phyloP scores from a whole-genome alignment of 139 green algal genomes.

The Axilococcus clingmanii region DNA sequence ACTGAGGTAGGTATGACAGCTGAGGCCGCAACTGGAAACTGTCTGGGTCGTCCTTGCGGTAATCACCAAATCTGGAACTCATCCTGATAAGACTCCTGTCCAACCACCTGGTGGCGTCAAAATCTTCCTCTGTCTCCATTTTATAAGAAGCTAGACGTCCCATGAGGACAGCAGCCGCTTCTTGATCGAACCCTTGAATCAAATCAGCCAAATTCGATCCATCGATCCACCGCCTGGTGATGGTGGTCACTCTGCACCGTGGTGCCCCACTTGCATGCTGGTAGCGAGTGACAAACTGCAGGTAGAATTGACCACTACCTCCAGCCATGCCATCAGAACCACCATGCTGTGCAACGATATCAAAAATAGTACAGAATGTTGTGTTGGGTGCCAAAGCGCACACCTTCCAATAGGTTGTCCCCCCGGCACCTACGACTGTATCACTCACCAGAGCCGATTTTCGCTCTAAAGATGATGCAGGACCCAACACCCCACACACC shows the following conservation, averaged over 20 bases:
- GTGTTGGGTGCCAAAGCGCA: conserved; percentile 62
- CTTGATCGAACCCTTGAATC: conserved; percentile 90
- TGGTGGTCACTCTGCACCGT: conserved; percentile 80
- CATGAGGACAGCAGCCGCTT: conserved; percentile 85
- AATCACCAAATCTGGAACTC: conserved; percentile 38
- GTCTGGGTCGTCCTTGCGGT: conserved; percentile 84
- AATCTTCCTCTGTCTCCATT: conserved; percentile 94
- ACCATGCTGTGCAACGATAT: conserved; percentile 56
- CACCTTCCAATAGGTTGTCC: conserved; percentile 87
- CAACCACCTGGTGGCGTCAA: conserved; percentile 93
- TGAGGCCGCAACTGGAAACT: conserved; percentile 80
- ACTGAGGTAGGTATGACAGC: conserved; percentile 93
- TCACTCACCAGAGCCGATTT: conserved; percentile 74
- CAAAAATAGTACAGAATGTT: conserved; percentile 67
- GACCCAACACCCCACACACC: conserved; percentile 71
- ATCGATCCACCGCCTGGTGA: conserved; percentile 77
- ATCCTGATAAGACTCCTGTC: conserved; percentile 60
- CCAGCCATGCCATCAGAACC: not conserved
- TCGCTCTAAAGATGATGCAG: conserved; percentile 64
- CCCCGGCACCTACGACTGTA: conserved; percentile 72
- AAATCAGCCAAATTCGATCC: conserved; percentile 55
- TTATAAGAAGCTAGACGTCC: conserved; percentile 69
- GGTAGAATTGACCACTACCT: conserved; percentile 66
- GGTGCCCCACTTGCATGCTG: conserved; percentile 63
- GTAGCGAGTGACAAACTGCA: conserved; percentile 92